A percentile compares a stretch with the other conserved stretches of the same genome.
Evolutionary conservation across 225 moss, liverwort and hornwort species (phyloP).

Genomic region (Neckera pumila): DNA sequence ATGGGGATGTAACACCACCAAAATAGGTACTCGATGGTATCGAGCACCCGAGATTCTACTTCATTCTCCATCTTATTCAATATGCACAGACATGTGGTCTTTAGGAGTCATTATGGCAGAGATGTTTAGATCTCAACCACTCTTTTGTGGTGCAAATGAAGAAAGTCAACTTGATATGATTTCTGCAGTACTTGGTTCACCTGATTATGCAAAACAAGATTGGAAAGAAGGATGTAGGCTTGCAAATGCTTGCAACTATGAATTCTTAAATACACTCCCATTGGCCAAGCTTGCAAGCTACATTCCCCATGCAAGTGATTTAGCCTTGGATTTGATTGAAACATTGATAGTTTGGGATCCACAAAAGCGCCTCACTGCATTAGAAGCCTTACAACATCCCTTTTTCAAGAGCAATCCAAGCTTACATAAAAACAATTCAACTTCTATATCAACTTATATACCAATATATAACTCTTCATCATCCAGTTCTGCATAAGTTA

Average conservation of each 20-base stretch:
- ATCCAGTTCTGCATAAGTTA: too few relatives aligned
- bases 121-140: slow-evolving; percentile 33
- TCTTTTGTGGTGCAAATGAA: slow-evolving; percentile 18
- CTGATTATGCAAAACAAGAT: neutral
- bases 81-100: slow-evolving; percentile 60
- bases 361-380: neutral
- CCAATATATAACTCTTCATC: neutral
- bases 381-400: neutral
- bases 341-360: neutral
- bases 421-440: neutral
- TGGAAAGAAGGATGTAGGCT: neutral
- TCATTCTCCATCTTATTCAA: slow-evolving; percentile 45
- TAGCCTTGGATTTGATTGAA: neutral
- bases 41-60: slow-evolving; percentile 54
- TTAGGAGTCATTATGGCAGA: slow-evolving; percentile 64
- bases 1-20: slow-evolving; percentile 26
- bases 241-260: neutral
- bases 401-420: neutral
- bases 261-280: neutral
- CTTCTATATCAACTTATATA: too few relatives aligned
- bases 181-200: neutral
- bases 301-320: neutral
- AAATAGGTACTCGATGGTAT: slow-evolving; percentile 64
- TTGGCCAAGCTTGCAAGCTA: neutral
- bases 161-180: neutral